These are phyloP conservation scores for Aspergillus ellipticus DNA, from an alignment of 495 filamentous ascomycete species.

Conservation along the genomic window DNA sequence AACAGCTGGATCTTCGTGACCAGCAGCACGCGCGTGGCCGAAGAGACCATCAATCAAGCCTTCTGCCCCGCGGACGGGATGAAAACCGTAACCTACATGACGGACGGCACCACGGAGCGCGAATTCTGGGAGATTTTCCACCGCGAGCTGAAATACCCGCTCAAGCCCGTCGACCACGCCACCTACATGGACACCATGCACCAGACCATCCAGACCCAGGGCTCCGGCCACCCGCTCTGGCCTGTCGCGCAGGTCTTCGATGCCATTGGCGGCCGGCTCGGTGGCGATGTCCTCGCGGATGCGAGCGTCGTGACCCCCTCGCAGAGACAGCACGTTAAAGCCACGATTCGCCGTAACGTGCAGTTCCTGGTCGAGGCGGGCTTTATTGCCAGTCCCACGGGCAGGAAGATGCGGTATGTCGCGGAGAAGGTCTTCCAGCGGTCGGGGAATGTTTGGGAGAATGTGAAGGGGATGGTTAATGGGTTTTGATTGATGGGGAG, in stretches of 20 bases:
- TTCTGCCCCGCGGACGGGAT: constrained; percentile 10
- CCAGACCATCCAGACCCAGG: constrained; percentile 13
- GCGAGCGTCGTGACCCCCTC: constrained; percentile 9
- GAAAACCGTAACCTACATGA: constrained; percentile 15
- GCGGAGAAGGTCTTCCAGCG: constrained; percentile 18
- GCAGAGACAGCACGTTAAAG: constrained; percentile 16
- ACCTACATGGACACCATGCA: constrained; percentile 18
- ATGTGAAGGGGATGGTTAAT: constrained; percentile 15
- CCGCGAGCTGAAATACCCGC: constrained; percentile 13
- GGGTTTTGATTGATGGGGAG: no score
- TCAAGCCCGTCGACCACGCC: constrained; percentile 12
- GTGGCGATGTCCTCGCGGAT: constrained; percentile 13
- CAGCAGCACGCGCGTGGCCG: constrained; percentile 22
- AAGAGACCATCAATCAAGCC: constrained; percentile 10
- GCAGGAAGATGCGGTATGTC: constrained; percentile 15
- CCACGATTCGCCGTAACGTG: constrained; percentile 18
- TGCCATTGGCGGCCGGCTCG: constrained; percentile 18
- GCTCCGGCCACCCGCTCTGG: constrained; percentile 26
- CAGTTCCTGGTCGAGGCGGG: constrained; percentile 22
- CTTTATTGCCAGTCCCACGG: constrained; percentile 20
- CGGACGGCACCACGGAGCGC: constrained; percentile 18
- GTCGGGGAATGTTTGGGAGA: constrained; percentile 18
- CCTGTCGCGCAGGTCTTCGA: constrained; percentile 26
- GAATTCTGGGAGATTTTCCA: constrained; percentile 25
- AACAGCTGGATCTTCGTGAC: constrained; percentile 22